Base-by-base conservation (phyloP, 305 asterid species). In the Fraxinus floribunda region DNA sequence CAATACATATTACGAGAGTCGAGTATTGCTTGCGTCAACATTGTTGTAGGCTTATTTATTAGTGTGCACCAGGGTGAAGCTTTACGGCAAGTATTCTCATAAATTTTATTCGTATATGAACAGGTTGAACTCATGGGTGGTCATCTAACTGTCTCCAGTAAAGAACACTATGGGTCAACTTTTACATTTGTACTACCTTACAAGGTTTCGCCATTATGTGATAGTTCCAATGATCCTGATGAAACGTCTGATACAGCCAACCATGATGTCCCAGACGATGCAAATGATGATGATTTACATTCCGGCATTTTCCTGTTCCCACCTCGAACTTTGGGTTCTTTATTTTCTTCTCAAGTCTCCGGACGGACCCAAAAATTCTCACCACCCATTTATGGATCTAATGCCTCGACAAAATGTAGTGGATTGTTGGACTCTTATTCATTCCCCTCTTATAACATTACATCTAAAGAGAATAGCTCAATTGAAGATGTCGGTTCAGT, bases 101-200 rank as follows among this genome's bases (percentile, higher is more conserved):
- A 24, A 22, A 24, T 9, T 24, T 9, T 64, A 26, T 64, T 4
- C 78, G 64, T 82, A 15, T 29, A 52, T 83, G 83, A 81, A 78
- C 90, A 93, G 98, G 98, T 94, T 85, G 98, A 95, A 89, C 98
- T 95, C 79, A 95, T 95, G 98, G 98, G 98, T 35, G 98, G 98
- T 81, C 91, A 86, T 81, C 91, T 95, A 22, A 90, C 97, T 0
- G 98, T 95, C 36, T 86, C 92, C 7, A 93, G 98, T 83, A 88
- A 88, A 64, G 98, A 92, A 83, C 88, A 92, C 78, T 82, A 85
- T 8, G 98, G 98, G 11, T 95, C 98, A 1, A 95, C 97, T 72
- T 95, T 95, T 81, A 93, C 97, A 24, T 95, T 95, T 78, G 83
- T 93, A 66, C 85, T 95, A 30, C 98, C 98, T 71, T 91, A 92